phyloP scores from a whole-genome alignment of 2,329 filamentous ascomycete species.

The Aspergillus tanneri region DNA sequence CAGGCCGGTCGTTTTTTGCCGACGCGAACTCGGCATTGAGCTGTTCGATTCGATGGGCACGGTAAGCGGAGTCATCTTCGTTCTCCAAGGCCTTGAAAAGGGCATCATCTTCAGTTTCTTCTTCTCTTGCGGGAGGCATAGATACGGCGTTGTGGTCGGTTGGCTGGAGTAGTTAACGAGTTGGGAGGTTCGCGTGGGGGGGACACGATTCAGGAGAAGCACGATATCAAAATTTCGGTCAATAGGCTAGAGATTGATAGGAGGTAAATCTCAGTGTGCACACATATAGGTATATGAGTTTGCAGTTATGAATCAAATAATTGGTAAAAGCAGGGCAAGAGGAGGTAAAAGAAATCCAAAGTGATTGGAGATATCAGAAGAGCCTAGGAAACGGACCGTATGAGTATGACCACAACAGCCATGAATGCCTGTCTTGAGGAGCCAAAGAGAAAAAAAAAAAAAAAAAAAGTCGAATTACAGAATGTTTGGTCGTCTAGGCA shows the following conservation, averaged over 20 bases:
- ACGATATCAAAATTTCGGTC: background rate
- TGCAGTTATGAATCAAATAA: too few relatives aligned
- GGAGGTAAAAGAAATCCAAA: too few relatives aligned
- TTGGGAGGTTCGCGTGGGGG: background rate
- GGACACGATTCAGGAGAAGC: background rate
- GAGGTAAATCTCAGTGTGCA: too few relatives aligned
- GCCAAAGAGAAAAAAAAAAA: too few relatives aligned
- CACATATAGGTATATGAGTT: too few relatives aligned
- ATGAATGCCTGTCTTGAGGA: background rate
- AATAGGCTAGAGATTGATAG: too few relatives aligned
- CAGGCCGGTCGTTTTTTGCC: constrained; percentile 41
- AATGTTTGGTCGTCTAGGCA: too few relatives aligned
- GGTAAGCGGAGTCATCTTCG: constrained; percentile 55
- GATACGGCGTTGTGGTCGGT: constrained; percentile 31
- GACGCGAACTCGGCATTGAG: constrained; percentile 57
- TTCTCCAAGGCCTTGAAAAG: constrained; percentile 58
- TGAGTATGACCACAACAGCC: background rate
- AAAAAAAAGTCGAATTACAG: too few relatives aligned
- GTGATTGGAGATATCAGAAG: too few relatives aligned
- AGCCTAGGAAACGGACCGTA: background rate
- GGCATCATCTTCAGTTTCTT: constrained; percentile 57
- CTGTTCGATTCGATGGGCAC: constrained; percentile 58
- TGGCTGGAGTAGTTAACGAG: background rate
- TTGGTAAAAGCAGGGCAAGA: too few relatives aligned
- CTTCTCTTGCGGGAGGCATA: constrained; percentile 28